Evolutionary conservation across 768 basidiomycete genomes (phyloP).

Genomic region (Boletus vinaceobasis): DNA sequence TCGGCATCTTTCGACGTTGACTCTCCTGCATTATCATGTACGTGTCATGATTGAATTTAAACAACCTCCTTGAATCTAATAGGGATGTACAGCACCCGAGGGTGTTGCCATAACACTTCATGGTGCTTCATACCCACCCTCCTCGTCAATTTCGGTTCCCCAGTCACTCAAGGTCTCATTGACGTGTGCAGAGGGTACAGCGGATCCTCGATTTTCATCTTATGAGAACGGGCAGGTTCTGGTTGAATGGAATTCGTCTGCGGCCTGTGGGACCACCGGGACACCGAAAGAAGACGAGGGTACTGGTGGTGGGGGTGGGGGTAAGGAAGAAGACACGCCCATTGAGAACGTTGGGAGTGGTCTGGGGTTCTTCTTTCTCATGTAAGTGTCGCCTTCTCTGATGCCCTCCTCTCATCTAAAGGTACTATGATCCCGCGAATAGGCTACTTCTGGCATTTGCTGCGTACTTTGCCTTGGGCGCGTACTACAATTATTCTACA

Average conservation of each 20-base stretch:
- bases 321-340: conserved; percentile 25
- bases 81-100: conserved; percentile 43
- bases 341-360: conserved; percentile 59
- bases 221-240: conserved; percentile 56
- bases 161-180: conserved; percentile 65
- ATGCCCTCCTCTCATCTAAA: conserved; percentile 1
- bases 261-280: conserved; percentile 48
- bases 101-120: conserved; percentile 55
- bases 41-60: conserved; percentile 26
- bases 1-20: conserved; percentile 28
- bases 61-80: conserved; percentile 3
- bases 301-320: conserved; percentile 13
- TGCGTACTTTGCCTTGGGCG: conserved; percentile 73
- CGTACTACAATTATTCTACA: conserved; percentile 84
- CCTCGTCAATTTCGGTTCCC: conserved; percentile 37
- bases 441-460: conserved; percentile 53
- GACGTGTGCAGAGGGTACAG: conserved; percentile 45
- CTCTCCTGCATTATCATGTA: conserved; percentile 32
- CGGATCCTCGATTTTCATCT: conserved; percentile 50
- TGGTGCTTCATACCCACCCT: conserved; percentile 59
- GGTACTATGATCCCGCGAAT: conserved; percentile 39
- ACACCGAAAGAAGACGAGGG: conserved; percentile 28
- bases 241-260: conserved; percentile 61
- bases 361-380: conserved; percentile 85
- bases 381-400: conserved; percentile 48